A percentile compares a stretch with the other conserved stretches of the same genome.
phyloP scores from a whole-genome alignment of 129 eudicot species.

The Solidago caesia region DNA sequence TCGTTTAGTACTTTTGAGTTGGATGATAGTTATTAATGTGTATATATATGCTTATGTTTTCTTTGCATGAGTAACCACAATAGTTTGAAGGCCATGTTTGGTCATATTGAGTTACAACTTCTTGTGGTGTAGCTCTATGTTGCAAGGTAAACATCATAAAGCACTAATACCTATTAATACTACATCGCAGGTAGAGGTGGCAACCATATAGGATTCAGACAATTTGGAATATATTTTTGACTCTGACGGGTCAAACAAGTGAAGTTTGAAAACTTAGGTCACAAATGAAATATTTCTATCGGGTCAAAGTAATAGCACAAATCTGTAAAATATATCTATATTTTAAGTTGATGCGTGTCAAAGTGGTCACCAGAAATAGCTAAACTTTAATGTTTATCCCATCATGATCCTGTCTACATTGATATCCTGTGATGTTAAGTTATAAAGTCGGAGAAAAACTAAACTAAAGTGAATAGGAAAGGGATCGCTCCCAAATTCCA shows the following conservation, averaged over 20 bases:
- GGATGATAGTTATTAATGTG: background rate
- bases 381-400: background rate
- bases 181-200: too few relatives aligned
- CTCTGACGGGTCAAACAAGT: too few relatives aligned
- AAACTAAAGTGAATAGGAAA: too few relatives aligned
- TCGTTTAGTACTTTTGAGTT: background rate
- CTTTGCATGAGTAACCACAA: slow-evolving; percentile 4
- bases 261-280: too few relatives aligned
- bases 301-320: background rate
- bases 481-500: too few relatives aligned
- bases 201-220: too few relatives aligned
- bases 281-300: too few relatives aligned
- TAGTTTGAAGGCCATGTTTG: background rate
- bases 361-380: background rate
- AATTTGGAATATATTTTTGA: too few relatives aligned
- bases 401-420: background rate
- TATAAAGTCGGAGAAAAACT: too few relatives aligned
- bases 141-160: too few relatives aligned
- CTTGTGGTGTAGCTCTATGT: background rate
- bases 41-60: background rate
- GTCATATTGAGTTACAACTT: background rate
- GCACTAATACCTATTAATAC: background rate
- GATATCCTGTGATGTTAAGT: too few relatives aligned
- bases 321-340: background rate
- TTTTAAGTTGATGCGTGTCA: background rate